Conservation (phyloP, 805 yeast species). For the Komagataella ulmi region DNA sequence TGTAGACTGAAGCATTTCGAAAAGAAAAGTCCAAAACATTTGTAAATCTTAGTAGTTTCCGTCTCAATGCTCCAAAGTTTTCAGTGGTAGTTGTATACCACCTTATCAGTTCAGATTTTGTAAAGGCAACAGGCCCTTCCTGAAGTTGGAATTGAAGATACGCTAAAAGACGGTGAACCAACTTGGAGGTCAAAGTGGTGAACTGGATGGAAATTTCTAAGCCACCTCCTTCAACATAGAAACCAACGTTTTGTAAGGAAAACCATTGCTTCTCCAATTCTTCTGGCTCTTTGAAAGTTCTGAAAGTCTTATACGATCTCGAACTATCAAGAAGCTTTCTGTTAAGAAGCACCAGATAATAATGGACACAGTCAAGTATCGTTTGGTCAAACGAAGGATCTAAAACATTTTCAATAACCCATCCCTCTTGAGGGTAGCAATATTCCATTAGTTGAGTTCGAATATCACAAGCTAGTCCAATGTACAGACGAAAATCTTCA, state of each 20-base stretch:
- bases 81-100: conserved; percentile 63
- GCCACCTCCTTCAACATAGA: conserved; percentile 69
- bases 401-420: conserved; percentile 45
- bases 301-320: conserved; percentile 43
- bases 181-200: conserved; percentile 45
- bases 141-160: conserved; percentile 63
- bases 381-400: conserved; percentile 51
- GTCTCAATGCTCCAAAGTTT: conserved; percentile 60
- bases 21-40: conserved; percentile 54
- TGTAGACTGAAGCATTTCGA: conserved; percentile 57
- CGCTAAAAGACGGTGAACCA: conserved; percentile 53
- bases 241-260: conserved; percentile 64
- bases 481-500: conserved; percentile 68
- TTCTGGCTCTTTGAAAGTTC: conserved; percentile 86
- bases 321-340: conserved; percentile 72
- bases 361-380: conserved; percentile 60
- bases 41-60: conserved; percentile 73
- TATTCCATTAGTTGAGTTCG: conserved; percentile 54
- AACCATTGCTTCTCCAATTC: conserved; percentile 76
- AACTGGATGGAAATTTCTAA: conserved; percentile 71
- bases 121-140: conserved; percentile 33
- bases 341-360: conserved; percentile 57
- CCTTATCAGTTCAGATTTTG: conserved; percentile 31
- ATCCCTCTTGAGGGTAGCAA: conserved; percentile 45
- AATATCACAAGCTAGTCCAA: conserved; percentile 62